Evolutionary conservation across 345 rosid genomes (phyloP).

Genomic region (Salix dunnii): DNA sequence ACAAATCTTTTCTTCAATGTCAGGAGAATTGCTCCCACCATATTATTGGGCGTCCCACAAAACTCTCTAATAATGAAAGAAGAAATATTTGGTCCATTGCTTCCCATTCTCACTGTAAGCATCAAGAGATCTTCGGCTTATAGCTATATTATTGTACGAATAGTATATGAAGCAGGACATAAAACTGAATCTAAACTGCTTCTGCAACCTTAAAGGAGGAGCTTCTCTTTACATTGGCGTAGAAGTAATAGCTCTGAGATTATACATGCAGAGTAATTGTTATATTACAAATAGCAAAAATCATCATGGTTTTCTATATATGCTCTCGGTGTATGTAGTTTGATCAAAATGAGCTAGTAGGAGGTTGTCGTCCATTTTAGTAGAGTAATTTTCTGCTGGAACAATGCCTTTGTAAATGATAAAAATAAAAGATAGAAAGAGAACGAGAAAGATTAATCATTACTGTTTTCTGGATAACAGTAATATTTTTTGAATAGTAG

Average conservation of each 20-base stretch:
- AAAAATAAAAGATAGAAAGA: no score
- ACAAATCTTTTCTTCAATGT: slow-evolving; percentile 12
- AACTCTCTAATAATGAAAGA: slow-evolving; percentile 80
- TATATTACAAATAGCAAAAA: background rate
- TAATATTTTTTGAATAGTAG: background rate
- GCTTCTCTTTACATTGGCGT: background rate
- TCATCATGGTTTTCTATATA: background rate
- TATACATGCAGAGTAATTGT: background rate
- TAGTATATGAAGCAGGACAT: background rate
- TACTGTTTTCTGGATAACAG: background rate
- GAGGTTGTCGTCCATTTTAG: background rate
- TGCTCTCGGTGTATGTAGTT: background rate
- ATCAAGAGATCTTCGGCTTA: background rate
- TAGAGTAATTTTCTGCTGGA: slow-evolving; percentile 9
- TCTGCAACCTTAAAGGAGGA: background rate
- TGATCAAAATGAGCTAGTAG: background rate
- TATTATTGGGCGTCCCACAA: slow-evolving; percentile 76
- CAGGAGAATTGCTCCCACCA: slow-evolving; percentile 82
- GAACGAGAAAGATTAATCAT: background rate
- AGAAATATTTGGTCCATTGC: slow-evolving; percentile 95
- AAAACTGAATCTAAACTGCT: background rate
- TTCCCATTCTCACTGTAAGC: slow-evolving; percentile 71
- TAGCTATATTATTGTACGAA: background rate
- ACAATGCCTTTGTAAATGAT: background rate
- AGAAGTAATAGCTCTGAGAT: background rate